phyloP scores from a whole-genome alignment of 2,329 filamentous ascomycete genomes.

The Penicillium palitans region DNA sequence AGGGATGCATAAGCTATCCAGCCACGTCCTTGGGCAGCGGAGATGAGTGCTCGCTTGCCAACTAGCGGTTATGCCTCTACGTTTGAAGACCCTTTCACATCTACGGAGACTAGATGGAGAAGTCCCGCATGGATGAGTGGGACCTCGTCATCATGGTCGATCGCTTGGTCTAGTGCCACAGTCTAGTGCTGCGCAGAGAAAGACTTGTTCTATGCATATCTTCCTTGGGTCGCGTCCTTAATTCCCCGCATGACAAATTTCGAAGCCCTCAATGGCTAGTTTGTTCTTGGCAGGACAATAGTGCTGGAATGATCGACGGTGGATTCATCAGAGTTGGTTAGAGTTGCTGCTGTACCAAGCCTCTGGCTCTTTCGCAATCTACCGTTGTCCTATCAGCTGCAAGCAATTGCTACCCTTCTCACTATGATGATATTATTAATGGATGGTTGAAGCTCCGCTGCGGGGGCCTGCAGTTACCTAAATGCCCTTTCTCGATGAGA shows the following conservation, averaged over 20 bases:
- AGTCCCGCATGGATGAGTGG: neutral
- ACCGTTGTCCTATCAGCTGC: slow-evolving; percentile 5
- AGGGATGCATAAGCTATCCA: neutral
- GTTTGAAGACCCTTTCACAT: neutral
- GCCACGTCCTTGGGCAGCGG: neutral
- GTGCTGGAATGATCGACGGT: slow-evolving; percentile 3
- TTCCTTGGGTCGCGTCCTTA: neutral
- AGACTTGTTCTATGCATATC: neutral
- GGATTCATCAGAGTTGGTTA: neutral
- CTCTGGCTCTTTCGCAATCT: neutral
- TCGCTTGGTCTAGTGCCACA: neutral
- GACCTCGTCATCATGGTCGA: slow-evolving; percentile 16
- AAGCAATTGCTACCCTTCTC: neutral
- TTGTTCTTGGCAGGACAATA: slow-evolving; percentile 5
- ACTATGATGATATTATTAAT: neutral
- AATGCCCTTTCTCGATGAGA: slow-evolving; percentile 9
- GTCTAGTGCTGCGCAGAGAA: neutral
- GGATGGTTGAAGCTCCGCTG: slow-evolving; percentile 8
- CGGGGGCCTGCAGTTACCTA: slow-evolving; percentile 2
- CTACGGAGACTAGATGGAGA: neutral
- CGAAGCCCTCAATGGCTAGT: neutral
- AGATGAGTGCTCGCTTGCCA: neutral
- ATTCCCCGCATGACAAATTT: slow-evolving; percentile 7
- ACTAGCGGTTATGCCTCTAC: neutral
- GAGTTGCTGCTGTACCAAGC: neutral